Evolutionary conservation across 2,329 filamentous ascomycete genomes (phyloP), one percentile per base, ranked within the genome.

Genomic region (Aspergillus udagawae): DNA sequence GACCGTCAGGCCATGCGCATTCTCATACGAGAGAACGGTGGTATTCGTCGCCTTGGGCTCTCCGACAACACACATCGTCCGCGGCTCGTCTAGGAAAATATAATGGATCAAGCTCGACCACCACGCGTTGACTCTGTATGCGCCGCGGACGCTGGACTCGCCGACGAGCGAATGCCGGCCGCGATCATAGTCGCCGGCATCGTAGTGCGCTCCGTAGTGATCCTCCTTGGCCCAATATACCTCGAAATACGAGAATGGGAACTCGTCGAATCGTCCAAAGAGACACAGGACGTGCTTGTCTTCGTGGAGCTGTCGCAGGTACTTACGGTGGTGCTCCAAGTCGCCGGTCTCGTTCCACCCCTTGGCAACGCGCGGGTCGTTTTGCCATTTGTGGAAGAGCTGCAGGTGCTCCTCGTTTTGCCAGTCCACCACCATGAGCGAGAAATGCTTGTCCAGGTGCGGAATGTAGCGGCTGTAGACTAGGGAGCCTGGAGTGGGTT

Each of bases 331-430:
- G 71, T 92, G 82, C 29, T 90, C 88, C 50, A 90, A 74, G 1
- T 88, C 89, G 32, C 89, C 90, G 1, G 87, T 89, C 76, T 90
- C 86, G 68, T 91, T 90, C 90, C 90, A 92, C 3, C 89, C 89
- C 67, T 87, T 83, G 3, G 88, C 88, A 32, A 93, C 90, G 52
- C 90, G 87, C 53, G 89, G 89, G 68, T 92, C 89, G 68, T 93
- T 93, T 74, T 92, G 89, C 90, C 90, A 93, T 56, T 80, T 80
- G 73, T 92, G 86, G 78, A 93, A 92, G 4, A 91, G 79, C 17
- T 79, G 75, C 52, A 92, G 75, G 73, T 93, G 89, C 65, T 83
- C 79, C 1, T 77, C 68, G 66, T 90, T 78, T 32, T 80, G 67
- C 73, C 83, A 89, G 70, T 92, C 86, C 1, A 93, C 80, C 10